Percentiles rank a stretch among this genome's conserved stretches.
Evolutionary conservation across 768 basidiomycete species (phyloP).

Genomic region (Pleurotus citrinopileatus): DNA sequence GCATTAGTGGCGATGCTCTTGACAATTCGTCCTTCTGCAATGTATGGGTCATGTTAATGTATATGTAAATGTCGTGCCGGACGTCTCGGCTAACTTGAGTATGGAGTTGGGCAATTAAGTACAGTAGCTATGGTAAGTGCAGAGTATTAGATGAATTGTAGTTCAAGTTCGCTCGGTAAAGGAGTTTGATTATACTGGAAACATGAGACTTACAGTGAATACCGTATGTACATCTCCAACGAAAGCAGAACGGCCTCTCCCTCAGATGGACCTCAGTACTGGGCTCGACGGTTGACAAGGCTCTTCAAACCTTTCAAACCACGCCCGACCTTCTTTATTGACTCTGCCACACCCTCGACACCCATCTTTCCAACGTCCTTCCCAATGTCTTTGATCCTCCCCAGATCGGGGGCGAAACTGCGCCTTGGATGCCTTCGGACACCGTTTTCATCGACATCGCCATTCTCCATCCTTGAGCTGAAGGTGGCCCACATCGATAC

Average conservation of each 20-base stretch:
- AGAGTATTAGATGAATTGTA: no score
- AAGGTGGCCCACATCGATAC: background rate
- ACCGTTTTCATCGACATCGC: background rate
- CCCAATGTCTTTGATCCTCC: conserved; percentile 3
- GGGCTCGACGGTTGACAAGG: background rate
- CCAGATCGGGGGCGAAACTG: background rate
- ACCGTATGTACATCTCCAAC: background rate
- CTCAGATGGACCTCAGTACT: no score
- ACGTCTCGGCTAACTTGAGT: no score
- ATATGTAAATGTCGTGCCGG: background rate
- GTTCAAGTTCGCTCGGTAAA: no score
- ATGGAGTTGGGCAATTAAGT: no score
- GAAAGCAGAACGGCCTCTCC: no score
- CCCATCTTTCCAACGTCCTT: conserved; percentile 3
- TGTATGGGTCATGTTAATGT: background rate
- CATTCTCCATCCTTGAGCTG: background rate
- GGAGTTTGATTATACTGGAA: conserved; percentile 5
- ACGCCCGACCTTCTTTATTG: conserved; percentile 9
- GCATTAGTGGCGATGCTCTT: no score
- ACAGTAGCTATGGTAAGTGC: no score
- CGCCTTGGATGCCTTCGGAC: background rate
- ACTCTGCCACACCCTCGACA: conserved; percentile 5
- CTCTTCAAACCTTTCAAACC: conserved; percentile 3
- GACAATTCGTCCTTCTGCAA: no score
- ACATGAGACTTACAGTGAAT: background rate